Evolutionary conservation across 768 basidiomycete genomes (phyloP), one percentile per base, ranked within the genome.

Genomic region (Clavaria fumosa): DNA sequence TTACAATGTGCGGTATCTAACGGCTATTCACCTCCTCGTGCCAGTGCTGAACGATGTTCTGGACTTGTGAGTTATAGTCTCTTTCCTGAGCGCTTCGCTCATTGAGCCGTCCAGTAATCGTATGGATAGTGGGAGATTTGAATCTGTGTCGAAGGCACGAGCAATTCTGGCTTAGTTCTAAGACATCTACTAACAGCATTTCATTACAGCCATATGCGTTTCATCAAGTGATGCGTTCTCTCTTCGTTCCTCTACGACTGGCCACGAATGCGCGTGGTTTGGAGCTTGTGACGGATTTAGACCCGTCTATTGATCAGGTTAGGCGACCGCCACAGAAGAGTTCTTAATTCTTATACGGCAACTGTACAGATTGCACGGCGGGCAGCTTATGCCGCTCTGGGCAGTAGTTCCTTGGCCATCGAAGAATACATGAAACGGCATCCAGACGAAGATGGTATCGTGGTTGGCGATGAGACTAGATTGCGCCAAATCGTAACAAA

Each of bases 101-200:
- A 30, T 36, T 37, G 21, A 30, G 23, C 24, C 31, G 27, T 41
- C 19, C 47, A 78, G 81, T 54, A 81, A 84, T 60, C 75, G 82
- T 28, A 81, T 84, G 77, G 85, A 90, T 48, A 80, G 79, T 40
- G 83, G 83, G 3, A 71, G 75, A 37, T 93, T 95, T 46, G 79
- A 84, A 52, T 74, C 71, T 19, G 67, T 71, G 14, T 64, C 63
- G 6, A 63, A 66, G 58, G 70, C 72, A 33, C 23, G 58, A 38
- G 10, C 2, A 23, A n/a, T 15, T 33, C 14, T 37, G 21, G 26
- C 33, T 6, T 33, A 38, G 28, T 19, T 40, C 10, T 26, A n/a
- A n/a, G n/a, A 33, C 7, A 24, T 31, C 9, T 4, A 11, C 37
- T 38, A 20, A 39, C 26, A 35, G n/a, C 31, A 39, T 27, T 37